Conservation (phyloP, 169 alveolate genomes). For the Cryptosporidium sp. region DNA sequence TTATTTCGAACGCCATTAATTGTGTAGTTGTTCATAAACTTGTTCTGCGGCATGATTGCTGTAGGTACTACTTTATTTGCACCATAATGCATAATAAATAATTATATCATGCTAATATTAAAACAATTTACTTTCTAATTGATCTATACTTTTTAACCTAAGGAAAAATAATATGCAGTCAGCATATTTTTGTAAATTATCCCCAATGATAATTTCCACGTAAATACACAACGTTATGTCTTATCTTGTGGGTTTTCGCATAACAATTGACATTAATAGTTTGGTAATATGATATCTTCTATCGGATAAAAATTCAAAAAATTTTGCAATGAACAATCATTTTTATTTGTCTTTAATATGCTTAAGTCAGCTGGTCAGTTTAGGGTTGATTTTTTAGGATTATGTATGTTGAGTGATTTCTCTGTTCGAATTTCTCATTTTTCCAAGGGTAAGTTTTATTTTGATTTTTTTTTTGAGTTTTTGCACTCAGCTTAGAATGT, state of each 20-base stretch:
- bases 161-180: neutral
- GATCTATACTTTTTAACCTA: neutral
- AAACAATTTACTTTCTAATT: neutral
- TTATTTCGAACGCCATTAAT: slow-evolving; percentile 7
- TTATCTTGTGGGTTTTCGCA: slow-evolving; percentile 56
- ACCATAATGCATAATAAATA: slow-evolving; percentile 65
- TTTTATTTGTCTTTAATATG: neutral
- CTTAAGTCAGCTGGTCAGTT: neutral
- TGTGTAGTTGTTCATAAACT: neutral
- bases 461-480: neutral
- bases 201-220: slow-evolving; percentile 53
- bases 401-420: neutral
- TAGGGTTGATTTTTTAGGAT: slow-evolving; percentile 30
- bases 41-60: slow-evolving; percentile 53
- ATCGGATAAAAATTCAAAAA: no score
- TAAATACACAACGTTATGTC: slow-evolving; percentile 72
- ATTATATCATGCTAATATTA: slow-evolving; percentile 8
- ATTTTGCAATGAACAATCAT: neutral
- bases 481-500: neutral
- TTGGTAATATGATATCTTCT: no score
- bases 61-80: slow-evolving; percentile 23
- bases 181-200: slow-evolving; percentile 8
- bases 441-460: slow-evolving; percentile 19
- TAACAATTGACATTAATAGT: neutral
- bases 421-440: slow-evolving; percentile 7